Evolutionary conservation across 768 basidiomycete genomes (phyloP).

Genomic region (Hygrocybe punicea): DNA sequence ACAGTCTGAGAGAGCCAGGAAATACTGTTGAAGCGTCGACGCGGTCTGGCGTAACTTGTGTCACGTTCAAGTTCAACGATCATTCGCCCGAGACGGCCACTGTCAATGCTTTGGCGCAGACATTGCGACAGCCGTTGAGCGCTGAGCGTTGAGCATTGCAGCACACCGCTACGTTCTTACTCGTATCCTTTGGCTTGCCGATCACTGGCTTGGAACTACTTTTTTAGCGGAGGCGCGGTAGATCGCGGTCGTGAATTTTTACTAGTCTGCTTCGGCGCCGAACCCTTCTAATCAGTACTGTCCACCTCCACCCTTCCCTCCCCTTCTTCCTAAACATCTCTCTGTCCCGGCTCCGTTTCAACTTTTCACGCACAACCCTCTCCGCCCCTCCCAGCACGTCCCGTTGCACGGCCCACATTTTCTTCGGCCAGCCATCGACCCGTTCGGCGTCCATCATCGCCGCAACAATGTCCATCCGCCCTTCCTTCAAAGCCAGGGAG

Average conservation of each 20-base stretch:
- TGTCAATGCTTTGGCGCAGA: too few species aligned
- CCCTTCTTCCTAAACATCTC: conserved; percentile 32
- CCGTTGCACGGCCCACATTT: conserved; percentile 19
- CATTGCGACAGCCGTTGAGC: too few species aligned
- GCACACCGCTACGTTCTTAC: too few species aligned
- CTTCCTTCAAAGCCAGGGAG: conserved; percentile 60
- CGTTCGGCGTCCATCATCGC: conserved; percentile 20
- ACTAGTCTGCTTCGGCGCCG: too few species aligned
- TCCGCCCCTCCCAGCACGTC: conserved; percentile 15
- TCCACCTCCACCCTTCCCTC: conserved; percentile 34
- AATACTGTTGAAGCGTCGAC: not conserved
- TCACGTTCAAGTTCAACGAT: not conserved
- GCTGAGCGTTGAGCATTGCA: too few species aligned
- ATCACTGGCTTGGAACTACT: too few species aligned
- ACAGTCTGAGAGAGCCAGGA: not conserved
- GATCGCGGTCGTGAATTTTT: too few species aligned
- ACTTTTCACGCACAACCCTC: conserved; percentile 8
- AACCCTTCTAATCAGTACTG: conserved; percentile 12
- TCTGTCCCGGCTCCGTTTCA: conserved; percentile 22
- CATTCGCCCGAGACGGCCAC: too few species aligned
- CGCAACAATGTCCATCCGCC: conserved; percentile 50
- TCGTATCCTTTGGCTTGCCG: too few species aligned
- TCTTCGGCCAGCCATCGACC: conserved; percentile 5
- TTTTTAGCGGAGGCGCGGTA: too few species aligned
- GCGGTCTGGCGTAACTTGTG: too few species aligned